Conservation (phyloP, 2,329 filamentous ascomycete species). For the Hymenoscyphus salicellus region DNA sequence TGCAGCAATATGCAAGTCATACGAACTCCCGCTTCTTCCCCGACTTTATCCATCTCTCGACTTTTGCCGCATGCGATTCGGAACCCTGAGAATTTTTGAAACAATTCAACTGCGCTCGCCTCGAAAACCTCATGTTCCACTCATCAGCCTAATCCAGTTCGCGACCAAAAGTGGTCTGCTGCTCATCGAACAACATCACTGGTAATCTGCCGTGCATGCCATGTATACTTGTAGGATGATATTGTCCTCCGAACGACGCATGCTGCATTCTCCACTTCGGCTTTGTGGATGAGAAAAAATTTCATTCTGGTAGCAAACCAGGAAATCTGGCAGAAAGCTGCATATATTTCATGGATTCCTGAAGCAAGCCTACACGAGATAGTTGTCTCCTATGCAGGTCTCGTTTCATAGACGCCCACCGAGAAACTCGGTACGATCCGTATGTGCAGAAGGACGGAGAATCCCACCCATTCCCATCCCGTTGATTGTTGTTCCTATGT, state of each 20-base stretch:
- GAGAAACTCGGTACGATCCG: slow-evolving; percentile 1
- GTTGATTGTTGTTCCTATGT: no score
- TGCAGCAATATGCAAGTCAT: slow-evolving; percentile 26
- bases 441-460: neutral
- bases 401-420: neutral
- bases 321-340: neutral
- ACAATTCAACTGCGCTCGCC: slow-evolving; percentile 16
- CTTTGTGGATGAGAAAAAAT: neutral
- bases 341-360: neutral
- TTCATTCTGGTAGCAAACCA: neutral
- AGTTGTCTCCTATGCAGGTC: neutral
- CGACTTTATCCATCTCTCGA: slow-evolving; percentile 18
- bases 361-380: neutral
- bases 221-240: neutral
- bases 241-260: neutral
- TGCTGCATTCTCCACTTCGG: neutral
- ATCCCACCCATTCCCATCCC: neutral
- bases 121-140: neutral
- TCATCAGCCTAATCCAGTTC: neutral
- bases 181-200: neutral
- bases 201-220: neutral
- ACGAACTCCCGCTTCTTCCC: slow-evolving; percentile 9
- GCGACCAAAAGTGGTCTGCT: neutral
- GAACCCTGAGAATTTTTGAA: slow-evolving; percentile 18
- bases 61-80: slow-evolving; percentile 11